Conservation (phyloP, 306 rosid genomes). For the Canavalia ensiformis region DNA sequence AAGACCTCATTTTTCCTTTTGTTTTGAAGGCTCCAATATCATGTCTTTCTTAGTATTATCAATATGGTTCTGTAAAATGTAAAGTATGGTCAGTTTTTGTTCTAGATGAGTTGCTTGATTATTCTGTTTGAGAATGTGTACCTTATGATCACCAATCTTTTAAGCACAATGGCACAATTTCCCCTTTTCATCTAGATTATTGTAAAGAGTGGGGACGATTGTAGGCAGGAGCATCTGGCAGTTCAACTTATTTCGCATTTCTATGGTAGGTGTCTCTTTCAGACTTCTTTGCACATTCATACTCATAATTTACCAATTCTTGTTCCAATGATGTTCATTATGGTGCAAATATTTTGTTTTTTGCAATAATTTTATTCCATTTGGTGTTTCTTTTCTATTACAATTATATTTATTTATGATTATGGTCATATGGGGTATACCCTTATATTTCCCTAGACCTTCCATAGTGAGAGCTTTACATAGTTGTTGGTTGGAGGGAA, state of each 20-base stretch:
- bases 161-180: slow-evolving; percentile 28
- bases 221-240: slow-evolving; percentile 98
- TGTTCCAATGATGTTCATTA: slow-evolving; percentile 7
- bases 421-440: slow-evolving; percentile 31
- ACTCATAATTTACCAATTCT: slow-evolving; percentile 22
- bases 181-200: slow-evolving; percentile 67
- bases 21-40: slow-evolving; percentile 20
- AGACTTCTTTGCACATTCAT: slow-evolving; percentile 18
- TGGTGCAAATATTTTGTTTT: slow-evolving; percentile 23
- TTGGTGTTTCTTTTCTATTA: slow-evolving; percentile 17
- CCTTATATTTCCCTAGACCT: slow-evolving; percentile 11
- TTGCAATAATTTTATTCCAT: neutral
- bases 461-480: neutral
- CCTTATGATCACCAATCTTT: slow-evolving; percentile 22
- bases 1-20: slow-evolving; percentile 28
- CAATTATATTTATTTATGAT: slow-evolving; percentile 15
- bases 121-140: slow-evolving; percentile 35
- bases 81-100: slow-evolving; percentile 33
- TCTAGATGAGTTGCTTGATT: slow-evolving; percentile 30
- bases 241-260: slow-evolving; percentile 98
- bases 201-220: slow-evolving; percentile 98
- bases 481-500: too few relatives aligned
- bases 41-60: slow-evolving; percentile 13
- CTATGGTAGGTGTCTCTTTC: slow-evolving; percentile 68
- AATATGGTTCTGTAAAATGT: slow-evolving; percentile 30